Evolutionary conservation across 257 asterid species (phyloP), one percentile per base, ranked within the genome.

Genomic region (Gentiana straminea): DNA sequence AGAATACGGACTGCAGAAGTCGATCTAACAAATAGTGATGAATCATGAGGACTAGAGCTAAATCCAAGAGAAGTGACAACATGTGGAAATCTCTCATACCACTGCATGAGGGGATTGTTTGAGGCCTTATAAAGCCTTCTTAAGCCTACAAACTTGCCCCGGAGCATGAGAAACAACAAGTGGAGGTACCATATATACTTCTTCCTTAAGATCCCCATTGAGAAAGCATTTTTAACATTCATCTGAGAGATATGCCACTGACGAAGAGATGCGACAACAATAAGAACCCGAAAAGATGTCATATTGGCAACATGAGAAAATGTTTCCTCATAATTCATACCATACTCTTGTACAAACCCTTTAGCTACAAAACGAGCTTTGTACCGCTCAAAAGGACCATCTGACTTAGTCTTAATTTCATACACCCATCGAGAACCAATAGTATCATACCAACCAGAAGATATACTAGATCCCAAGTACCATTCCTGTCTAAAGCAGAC

Each of bases 261-360:
- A 24, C 24, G 24, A 24, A 24, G 24, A 24, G 24, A 24, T 24
- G 24, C 24, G 24, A 24, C 24, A 24, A 24, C 24, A 15, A 53
- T 32, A 62, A 33, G 13, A 41, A 34, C 9, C 35, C 55, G 24
- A 51, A 50, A 7, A 52, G 2, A 15, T 13, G 24, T 62, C 51
- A 62, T 37, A 7, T 51, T 62, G 2, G n/a, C 35, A 51, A 52
- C 41, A 2, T 24, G 59, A 32, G 58, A 13, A 38, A 62, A 62
- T 37, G 43, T 43, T 15, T 54, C 52, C 33, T 52, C 55, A 62
- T 62, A 53, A 62, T 62, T 51, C 33, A 62, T 52, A 44, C 41
- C 45, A 37, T 62, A 53, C 34, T 35, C 35, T 3, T 38, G 39
- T 6, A 60, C 13, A 10, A 36, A 62, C n/a, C 38, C 37, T 33